Evolutionary conservation across 129 eudicot genomes (phyloP), one percentile per base, ranked within the genome.

Genomic region (Helichrysum umbraculigerum): DNA sequence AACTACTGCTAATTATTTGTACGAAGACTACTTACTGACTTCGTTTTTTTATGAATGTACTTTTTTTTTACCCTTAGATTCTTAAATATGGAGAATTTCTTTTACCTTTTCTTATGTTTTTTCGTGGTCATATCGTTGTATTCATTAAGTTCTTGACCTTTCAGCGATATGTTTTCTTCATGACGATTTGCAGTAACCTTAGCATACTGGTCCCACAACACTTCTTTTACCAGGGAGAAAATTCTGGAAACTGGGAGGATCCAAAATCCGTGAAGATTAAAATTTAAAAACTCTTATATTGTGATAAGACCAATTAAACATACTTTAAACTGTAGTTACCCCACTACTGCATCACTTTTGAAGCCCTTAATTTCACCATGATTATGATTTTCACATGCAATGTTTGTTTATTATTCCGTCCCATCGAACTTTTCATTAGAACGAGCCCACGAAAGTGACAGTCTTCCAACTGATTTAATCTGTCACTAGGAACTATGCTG

Each of bases 271-370:
- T 9, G 29, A 73, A 60, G 64, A 73, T 74, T 39, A 5, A 21
- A 58, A 7, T 41, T 74, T 12, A 57, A 52, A 57, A 16, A 72
- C 21, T 61, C 33, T 64, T 10, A 2, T 0, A 32, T 79, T 15
- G 16, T 64, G 0, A 51, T 16, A 80, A 74, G 65, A 57, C 71
- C 69, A 29, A 67, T 47, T 80, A 57, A 74, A 59, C 75, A 52
- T 68, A 67, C 84, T 83, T 74, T 71, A 50, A 79, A 85, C 86
- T 85, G 86, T 85, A 35, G 82, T 32, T 70, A 66, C 82, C 89
- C 87, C 83, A 75, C 83, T 28, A 71, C 72, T 70, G 32, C n/a
- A 75, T 85, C 84, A 76, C 80, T 42, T 71, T 69, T 66, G 58
- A 72, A 29, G 69, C 42, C 76, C 71, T 69, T 74, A 80, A 85